Evolutionary conservation across 1,139 yeast species (phyloP).

Genomic region (Debaryomyces coudertii): DNA sequence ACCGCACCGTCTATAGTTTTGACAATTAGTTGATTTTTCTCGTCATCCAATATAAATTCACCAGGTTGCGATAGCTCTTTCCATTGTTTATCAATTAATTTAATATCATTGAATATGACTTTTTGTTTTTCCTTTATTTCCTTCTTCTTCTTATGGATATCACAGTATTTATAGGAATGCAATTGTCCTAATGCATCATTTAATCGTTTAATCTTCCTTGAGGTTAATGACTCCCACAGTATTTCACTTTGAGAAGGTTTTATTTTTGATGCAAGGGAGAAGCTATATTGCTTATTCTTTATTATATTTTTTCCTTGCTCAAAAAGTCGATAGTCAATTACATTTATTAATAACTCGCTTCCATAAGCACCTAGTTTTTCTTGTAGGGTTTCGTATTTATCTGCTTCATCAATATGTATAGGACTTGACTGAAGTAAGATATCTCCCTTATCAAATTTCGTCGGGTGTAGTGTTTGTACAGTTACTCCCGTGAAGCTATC

Average conservation of each 20-base stretch:
- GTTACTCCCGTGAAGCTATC: constrained; percentile 79
- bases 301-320: constrained; percentile 21
- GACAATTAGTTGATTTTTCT: constrained; percentile 31
- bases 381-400: constrained; percentile 47
- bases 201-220: constrained; percentile 46
- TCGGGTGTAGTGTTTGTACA: constrained; percentile 86
- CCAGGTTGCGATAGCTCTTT: neutral
- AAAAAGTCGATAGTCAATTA: constrained; percentile 42
- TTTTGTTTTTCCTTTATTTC: constrained; percentile 38
- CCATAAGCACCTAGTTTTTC: constrained; percentile 60
- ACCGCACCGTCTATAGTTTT: constrained; percentile 50
- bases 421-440: constrained; percentile 62
- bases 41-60: constrained; percentile 35
- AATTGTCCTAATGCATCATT: constrained; percentile 63
- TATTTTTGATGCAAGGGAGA: constrained; percentile 63
- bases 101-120: constrained; percentile 48
- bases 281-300: constrained; percentile 27
- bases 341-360: constrained; percentile 55
- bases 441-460: constrained; percentile 79
- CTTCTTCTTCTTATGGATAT: constrained; percentile 32
- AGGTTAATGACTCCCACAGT: constrained; percentile 44
- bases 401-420: constrained; percentile 39
- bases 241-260: constrained; percentile 43
- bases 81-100: constrained; percentile 6
- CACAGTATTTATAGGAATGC: constrained; percentile 47